phyloP scores from a whole-genome alignment of 2,329 filamentous ascomycete species.

The Colletotrichum navitas region DNA sequence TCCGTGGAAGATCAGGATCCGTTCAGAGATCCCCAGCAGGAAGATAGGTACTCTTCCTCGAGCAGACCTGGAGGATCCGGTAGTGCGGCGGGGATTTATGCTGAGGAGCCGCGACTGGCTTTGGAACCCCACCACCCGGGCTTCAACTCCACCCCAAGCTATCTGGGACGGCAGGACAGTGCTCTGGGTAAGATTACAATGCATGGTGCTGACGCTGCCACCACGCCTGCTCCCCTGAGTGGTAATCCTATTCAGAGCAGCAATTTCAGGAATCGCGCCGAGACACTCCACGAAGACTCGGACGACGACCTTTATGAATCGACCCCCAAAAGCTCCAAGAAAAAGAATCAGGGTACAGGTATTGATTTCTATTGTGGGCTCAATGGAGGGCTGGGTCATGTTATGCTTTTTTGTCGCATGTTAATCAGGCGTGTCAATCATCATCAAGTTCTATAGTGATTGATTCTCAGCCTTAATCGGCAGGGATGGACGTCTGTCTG shows the following conservation, averaged over 20 bases:
- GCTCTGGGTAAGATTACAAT: conserved; percentile 57
- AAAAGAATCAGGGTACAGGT: conserved; percentile 50
- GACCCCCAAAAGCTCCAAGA: conserved; percentile 49
- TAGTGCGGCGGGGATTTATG: conserved; percentile 36
- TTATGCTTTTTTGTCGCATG: neutral
- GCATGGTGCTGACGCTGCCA: conserved; percentile 52
- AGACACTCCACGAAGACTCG: conserved; percentile 41
- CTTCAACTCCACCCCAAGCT: conserved; percentile 50
- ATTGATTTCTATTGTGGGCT: conserved; percentile 7
- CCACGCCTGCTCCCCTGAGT: conserved; percentile 31
- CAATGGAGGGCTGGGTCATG: no score
- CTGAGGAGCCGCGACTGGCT: conserved; percentile 53
- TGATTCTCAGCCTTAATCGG: neutral
- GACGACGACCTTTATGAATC: conserved; percentile 58
- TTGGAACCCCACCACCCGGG: conserved; percentile 57
- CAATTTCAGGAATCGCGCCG: conserved; percentile 41
- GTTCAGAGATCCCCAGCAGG: conserved; percentile 46
- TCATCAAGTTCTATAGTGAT: neutral
- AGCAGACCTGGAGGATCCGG: conserved; percentile 44
- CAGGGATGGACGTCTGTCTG: conserved; percentile 2
- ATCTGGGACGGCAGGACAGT: conserved; percentile 56
- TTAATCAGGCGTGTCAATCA: neutral
- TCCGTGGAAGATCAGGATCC: conserved; percentile 46
- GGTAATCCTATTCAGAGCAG: conserved; percentile 37
- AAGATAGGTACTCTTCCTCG: conserved; percentile 23